Conservation (phyloP, 192 early-diverging fungal species). For the Gamsiella multidivaricata region DNA sequence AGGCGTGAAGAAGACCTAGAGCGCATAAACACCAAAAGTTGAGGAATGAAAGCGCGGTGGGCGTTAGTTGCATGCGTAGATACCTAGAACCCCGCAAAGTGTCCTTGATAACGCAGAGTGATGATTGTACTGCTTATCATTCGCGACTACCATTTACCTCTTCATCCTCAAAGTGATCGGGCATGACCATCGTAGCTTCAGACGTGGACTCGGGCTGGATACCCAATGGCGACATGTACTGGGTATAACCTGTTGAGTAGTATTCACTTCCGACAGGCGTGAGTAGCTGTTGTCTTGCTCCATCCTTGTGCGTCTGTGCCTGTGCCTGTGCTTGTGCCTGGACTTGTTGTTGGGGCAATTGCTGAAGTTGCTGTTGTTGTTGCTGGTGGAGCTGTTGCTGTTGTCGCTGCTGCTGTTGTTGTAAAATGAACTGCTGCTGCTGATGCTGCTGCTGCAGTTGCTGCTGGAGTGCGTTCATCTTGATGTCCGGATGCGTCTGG, state of each 20-base stretch:
- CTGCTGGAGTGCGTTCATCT: conserved; percentile 17
- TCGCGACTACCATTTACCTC: background rate
- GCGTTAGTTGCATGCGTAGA: too few species aligned
- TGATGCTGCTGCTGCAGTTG: conserved; percentile 47
- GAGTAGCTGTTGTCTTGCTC: conserved; percentile 17
- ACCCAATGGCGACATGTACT: conserved; percentile 39
- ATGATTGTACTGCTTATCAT: background rate
- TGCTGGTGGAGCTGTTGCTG: conserved; percentile 42
- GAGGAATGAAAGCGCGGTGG: background rate
- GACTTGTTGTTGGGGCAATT: conserved; percentile 22
- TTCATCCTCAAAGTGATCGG: conserved; percentile 36
- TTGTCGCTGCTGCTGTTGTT: conserved; percentile 42
- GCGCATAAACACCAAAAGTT: background rate
- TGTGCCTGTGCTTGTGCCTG: conserved; percentile 1
- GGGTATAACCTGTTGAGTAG: conserved; percentile 18
- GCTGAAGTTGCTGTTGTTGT: conserved; percentile 43
- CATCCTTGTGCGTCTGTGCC: conserved; percentile 27
- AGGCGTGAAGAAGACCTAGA: conserved; percentile 61
- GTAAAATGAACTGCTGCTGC: conserved; percentile 24
- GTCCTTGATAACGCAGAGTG: too few species aligned
- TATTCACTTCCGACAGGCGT: conserved; percentile 36
- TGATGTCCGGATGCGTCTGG: conserved; percentile 39
- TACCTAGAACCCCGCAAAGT: too few species aligned
- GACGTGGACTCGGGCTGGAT: conserved; percentile 17
- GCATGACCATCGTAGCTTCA: conserved; percentile 9